Base-by-base conservation (phyloP, 108 stramenopile genomes). In the Poteriospumella lacustris region DNA sequence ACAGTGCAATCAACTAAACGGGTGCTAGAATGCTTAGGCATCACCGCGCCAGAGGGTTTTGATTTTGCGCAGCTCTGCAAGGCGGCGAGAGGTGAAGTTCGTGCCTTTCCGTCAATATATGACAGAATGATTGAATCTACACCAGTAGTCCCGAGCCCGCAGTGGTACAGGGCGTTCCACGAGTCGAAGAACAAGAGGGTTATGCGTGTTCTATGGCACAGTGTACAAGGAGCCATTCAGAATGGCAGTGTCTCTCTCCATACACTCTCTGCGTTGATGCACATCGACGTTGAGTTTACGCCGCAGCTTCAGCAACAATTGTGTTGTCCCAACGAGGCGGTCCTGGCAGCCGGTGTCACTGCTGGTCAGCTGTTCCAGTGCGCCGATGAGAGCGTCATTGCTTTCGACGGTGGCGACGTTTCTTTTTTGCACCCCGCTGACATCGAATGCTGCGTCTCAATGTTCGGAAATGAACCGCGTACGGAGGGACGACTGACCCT, bases 351-450 rank as follows among this genome's bases (percentile, higher is more conserved):
- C 9, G 64, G 64, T 33, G 15, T 40, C 19, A 67, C 19, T 67
- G 31, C 40, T 41, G 19, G 64, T 40, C 39, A 67, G 36, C 31
- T 67, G 19, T 67, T 15, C 40, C 39, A 41, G 19, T 67, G 36
- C 36, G 64, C 19, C 9, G 64, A 67, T 41, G 40, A 67, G 15
- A 41, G 64, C 36, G 40, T 67, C 9, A 67, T 67, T 33, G 39
- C 39, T 9, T 67, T 67, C 40, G 36, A 41, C 19, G 64, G 64
- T 33, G 31, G 64, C 39, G 31, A 40, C 19, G 64, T 33, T 12
- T 38, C 39, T 15, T 67, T 40, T 67, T 38, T 67, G 40, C 64
- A 67, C 31, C 64, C 64, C 36, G 64, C 40, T 12, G 64, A 67
- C 64, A 67, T 67, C 64, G 36, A 40, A 41, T 40, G 36, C 36